These are phyloP conservation scores for Oryza rufipogon DNA, from an alignment of 176 grass and related monocot species.

Conservation along the genomic window DNA sequence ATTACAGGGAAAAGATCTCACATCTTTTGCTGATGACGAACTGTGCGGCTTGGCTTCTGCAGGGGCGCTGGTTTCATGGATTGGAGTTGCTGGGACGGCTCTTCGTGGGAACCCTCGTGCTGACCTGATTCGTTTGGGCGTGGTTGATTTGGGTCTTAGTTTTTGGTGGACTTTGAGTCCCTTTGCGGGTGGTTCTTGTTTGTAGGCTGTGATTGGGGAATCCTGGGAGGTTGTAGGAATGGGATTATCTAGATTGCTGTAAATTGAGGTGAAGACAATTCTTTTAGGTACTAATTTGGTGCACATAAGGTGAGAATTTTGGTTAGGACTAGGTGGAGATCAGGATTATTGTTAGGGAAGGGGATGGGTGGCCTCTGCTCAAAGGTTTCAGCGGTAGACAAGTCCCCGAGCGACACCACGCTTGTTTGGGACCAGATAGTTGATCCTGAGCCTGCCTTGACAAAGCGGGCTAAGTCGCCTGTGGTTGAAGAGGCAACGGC, in stretches of 20 bases:
- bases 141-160: slow-evolving; percentile 15
- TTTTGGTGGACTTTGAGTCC: not conserved
- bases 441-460: slow-evolving; percentile 38
- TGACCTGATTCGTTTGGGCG: slow-evolving; percentile 1
- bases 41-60: not conserved
- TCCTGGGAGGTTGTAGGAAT: slow-evolving; percentile 21
- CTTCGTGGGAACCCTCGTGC: slow-evolving; percentile 8
- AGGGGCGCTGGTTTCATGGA: slow-evolving; percentile 38
- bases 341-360: not conserved
- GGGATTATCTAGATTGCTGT: not conserved
- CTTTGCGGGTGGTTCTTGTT: slow-evolving; percentile 1
- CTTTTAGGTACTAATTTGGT: not conserved
- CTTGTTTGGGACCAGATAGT: slow-evolving; percentile 49
- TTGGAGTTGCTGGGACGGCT: slow-evolving; percentile 39
- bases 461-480: slow-evolving; percentile 33
- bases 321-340: slow-evolving; percentile 30
- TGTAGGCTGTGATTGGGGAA: not conserved
- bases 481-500: slow-evolving; percentile 38
- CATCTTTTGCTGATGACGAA: not conserved
- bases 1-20: not conserved
- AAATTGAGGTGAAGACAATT: not conserved
- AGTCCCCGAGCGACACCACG: slow-evolving; percentile 82
- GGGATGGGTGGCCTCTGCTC: slow-evolving; percentile 89
- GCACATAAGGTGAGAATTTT: slow-evolving; percentile 21
- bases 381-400: slow-evolving; percentile 78